A percentile compares a stretch with the other conserved stretches of the same genome.
Conservation (phyloP, 1,284 basidiomycete genomes). For the Malassezia dermatis region DNA sequence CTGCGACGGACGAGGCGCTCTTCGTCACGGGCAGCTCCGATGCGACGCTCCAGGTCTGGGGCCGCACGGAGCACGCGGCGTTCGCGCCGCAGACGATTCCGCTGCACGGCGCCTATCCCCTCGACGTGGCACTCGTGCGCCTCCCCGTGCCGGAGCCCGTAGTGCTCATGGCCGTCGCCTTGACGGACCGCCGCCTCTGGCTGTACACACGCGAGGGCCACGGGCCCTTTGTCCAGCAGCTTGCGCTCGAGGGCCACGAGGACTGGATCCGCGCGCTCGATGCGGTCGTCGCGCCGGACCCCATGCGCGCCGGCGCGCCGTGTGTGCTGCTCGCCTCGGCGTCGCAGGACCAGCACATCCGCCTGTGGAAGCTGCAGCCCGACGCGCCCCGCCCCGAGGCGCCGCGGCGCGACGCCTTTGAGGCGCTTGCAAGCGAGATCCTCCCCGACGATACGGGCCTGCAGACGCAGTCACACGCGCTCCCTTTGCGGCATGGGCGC, state of each 20-base stretch:
- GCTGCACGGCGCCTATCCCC: slow-evolving; percentile 29
- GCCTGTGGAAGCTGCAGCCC: slow-evolving; percentile 35
- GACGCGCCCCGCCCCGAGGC: background rate
- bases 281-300: slow-evolving; percentile 19
- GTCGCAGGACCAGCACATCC: slow-evolving; percentile 37
- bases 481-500: slow-evolving; percentile 8
- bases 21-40: slow-evolving; percentile 37
- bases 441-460: slow-evolving; percentile 24
- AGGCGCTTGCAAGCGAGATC: slow-evolving; percentile 32
- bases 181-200: slow-evolving; percentile 34
- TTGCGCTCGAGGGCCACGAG: slow-evolving; percentile 37
- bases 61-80: background rate
- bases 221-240: slow-evolving; percentile 20
- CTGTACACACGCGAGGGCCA: slow-evolving; percentile 21
- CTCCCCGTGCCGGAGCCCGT: slow-evolving; percentile 15
- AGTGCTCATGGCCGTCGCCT: slow-evolving; percentile 30
- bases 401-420: slow-evolving; percentile 28
- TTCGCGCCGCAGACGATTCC: slow-evolving; percentile 21
- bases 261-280: slow-evolving; percentile 46
- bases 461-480: slow-evolving; percentile 21
- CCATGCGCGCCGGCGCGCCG: slow-evolving; percentile 1
- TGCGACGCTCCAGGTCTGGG: slow-evolving; percentile 28
- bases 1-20: slow-evolving; percentile 1
- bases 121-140: slow-evolving; percentile 31
- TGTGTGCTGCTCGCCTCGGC: slow-evolving; percentile 27